Evolutionary conservation across 1,284 basidiomycete species (phyloP).

Genomic region (Ganoderma boninense): DNA sequence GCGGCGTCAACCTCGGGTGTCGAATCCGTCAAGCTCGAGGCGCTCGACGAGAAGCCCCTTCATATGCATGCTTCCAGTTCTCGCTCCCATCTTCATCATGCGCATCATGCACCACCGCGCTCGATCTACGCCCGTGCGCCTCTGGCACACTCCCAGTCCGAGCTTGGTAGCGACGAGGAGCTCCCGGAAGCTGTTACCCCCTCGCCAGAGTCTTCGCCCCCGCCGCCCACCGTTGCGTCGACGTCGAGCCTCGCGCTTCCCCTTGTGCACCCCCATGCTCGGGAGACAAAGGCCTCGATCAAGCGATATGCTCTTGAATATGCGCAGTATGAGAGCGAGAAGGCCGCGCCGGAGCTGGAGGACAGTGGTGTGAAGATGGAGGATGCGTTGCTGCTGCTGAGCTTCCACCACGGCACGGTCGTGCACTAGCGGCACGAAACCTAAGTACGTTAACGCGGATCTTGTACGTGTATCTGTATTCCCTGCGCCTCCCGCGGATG

Average conservation of each 20-base stretch:
- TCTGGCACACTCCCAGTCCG: conserved; percentile 49
- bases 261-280: conserved; percentile 31
- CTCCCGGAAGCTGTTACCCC: conserved; percentile 77
- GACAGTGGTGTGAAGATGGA: conserved; percentile 60
- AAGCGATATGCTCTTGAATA: conserved; percentile 41
- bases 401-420: conserved; percentile 68
- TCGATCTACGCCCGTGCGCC: conserved; percentile 37
- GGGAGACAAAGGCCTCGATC: conserved; percentile 34
- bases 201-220: conserved; percentile 64
- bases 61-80: not conserved
- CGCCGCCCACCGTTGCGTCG: conserved; percentile 40
- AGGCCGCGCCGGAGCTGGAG: conserved; percentile 32
- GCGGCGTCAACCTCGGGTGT: conserved; percentile 35
- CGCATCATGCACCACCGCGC: conserved; percentile 14
- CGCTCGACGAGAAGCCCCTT: conserved; percentile 26
- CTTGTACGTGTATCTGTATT: conserved; percentile 11
- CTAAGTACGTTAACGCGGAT: conserved; percentile 9
- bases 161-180: conserved; percentile 66
- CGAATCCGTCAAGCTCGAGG: conserved; percentile 53
- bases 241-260: conserved; percentile 31
- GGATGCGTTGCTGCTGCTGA: conserved; percentile 72
- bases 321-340: conserved; percentile 39
- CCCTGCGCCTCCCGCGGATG: not conserved
- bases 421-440: conserved; percentile 52
- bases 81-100: not conserved